These are phyloP conservation scores for Sutorius eximius DNA, from an alignment of 1,284 basidiomycete genomes.

Conservation along the genomic window DNA sequence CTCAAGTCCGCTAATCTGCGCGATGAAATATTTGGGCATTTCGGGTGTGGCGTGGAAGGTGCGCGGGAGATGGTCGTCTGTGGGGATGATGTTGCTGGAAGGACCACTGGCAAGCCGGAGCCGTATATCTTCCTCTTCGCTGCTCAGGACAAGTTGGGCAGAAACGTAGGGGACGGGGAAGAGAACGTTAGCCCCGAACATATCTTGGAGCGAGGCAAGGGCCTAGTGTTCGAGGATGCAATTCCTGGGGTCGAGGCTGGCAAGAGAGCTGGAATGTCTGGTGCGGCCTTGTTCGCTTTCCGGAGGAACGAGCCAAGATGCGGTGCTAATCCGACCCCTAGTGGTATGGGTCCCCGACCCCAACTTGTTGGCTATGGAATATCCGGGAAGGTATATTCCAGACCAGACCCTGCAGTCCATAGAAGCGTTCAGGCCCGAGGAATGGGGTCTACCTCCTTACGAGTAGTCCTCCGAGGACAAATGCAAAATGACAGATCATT, in stretches of 20 bases:
- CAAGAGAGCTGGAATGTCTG: constrained; percentile 77
- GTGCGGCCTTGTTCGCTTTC: constrained; percentile 41
- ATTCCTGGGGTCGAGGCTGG: constrained; percentile 72
- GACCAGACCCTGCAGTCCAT: constrained; percentile 59
- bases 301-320: not conserved
- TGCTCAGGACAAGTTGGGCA: constrained; percentile 55
- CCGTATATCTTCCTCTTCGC: constrained; percentile 77
- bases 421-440: constrained; percentile 67
- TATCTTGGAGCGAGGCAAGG: constrained; percentile 50
- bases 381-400: constrained; percentile 46
- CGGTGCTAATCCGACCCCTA: constrained; percentile 31
- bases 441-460: constrained; percentile 77
- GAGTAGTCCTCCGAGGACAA: constrained; percentile 10
- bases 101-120: constrained; percentile 62
- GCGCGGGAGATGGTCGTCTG: constrained; percentile 62
- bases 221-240: constrained; percentile 77
- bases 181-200: constrained; percentile 42
- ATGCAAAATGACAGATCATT: not conserved
- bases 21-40: constrained; percentile 51
- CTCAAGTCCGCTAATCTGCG: constrained; percentile 62
- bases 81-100: constrained; percentile 53
- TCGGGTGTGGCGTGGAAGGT: constrained; percentile 22
- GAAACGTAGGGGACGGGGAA: constrained; percentile 52
- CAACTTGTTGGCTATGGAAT: constrained; percentile 54
- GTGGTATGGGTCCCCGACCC: constrained; percentile 79